These are phyloP conservation scores for Rutstroemia sp. DNA, from an alignment of 2,329 filamentous ascomycete species.

Conservation along the genomic window DNA sequence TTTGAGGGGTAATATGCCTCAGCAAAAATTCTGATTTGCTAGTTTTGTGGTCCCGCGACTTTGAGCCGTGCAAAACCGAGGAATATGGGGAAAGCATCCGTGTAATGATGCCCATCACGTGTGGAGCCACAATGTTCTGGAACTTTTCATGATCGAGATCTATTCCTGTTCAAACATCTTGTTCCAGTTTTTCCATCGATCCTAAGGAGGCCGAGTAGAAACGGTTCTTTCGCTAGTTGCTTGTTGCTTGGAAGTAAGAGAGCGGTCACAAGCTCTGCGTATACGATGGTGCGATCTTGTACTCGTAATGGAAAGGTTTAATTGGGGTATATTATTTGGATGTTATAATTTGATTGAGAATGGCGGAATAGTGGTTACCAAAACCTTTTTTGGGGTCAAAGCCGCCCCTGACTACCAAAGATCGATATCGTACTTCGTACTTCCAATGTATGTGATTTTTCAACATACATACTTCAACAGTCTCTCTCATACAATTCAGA, in stretches of 20 bases:
- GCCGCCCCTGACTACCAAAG: no score
- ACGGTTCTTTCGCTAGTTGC: background rate
- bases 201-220: slow-evolving; percentile 1
- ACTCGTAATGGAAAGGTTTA: background rate
- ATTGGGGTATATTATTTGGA: background rate
- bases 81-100: background rate
- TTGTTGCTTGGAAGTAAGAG: background rate
- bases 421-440: no score
- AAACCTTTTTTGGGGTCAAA: background rate
- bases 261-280: slow-evolving; percentile 6
- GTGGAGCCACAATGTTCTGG: slow-evolving; percentile 1
- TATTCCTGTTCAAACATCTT: background rate
- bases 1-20: background rate
- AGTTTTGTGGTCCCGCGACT: background rate
- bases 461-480: no score
- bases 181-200: background rate
- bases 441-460: no score
- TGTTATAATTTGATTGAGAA: background rate
- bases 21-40: slow-evolving; percentile 1
- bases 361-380: background rate
- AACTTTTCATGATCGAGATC: slow-evolving; percentile 6
- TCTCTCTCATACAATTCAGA: no score
- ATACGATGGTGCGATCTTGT: slow-evolving; percentile 1
- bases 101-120: slow-evolving; percentile 1
- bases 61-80: slow-evolving; percentile 7